A percentile compares a stretch with the other conserved stretches of the same genome.
Evolutionary conservation across 352 stramenopile species (phyloP).

Genomic region (Phytopythium boreale): DNA sequence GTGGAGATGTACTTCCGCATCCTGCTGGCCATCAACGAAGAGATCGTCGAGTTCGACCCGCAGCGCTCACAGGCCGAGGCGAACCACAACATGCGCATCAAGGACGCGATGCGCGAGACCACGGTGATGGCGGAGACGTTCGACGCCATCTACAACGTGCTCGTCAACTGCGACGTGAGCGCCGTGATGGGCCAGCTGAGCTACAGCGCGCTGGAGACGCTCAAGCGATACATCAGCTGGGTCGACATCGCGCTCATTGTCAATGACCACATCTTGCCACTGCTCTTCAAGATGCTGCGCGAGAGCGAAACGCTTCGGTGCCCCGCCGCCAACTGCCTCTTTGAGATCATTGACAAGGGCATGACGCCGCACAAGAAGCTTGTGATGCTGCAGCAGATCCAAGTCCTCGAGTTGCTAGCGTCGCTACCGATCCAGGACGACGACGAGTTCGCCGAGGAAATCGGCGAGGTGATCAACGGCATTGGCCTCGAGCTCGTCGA

Average conservation of each 20-base stretch:
- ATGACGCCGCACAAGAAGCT: constrained; percentile 86
- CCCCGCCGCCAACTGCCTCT: constrained; percentile 76
- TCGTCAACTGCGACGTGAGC: constrained; percentile 69
- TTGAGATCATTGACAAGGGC: constrained; percentile 84
- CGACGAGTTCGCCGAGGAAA: constrained; percentile 78
- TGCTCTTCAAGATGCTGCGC: constrained; percentile 68
- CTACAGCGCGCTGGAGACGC: constrained; percentile 62
- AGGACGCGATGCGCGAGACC: constrained; percentile 85
- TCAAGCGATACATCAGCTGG: constrained; percentile 87
- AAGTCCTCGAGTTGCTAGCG: constrained; percentile 60
- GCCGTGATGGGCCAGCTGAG: constrained; percentile 70
- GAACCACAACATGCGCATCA: constrained; percentile 81
- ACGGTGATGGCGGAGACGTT: constrained; percentile 73
- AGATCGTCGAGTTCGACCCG: constrained; percentile 89
- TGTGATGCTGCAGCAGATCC: constrained; percentile 64
- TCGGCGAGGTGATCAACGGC: constrained; percentile 80
- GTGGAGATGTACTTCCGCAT: constrained; percentile 92
- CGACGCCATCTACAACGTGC: constrained; percentile 80
- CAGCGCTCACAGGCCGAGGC: constrained; percentile 54
- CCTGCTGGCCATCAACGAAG: constrained; percentile 87
- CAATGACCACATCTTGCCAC: constrained; percentile 76
- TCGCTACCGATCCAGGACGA: constrained; percentile 65
- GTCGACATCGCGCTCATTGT: constrained; percentile 82
- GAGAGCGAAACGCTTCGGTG: constrained; percentile 60
- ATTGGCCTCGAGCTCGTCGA: constrained; percentile 78